Conservation (phyloP, 305 asterid genomes). For the Solanum chacoense region DNA sequence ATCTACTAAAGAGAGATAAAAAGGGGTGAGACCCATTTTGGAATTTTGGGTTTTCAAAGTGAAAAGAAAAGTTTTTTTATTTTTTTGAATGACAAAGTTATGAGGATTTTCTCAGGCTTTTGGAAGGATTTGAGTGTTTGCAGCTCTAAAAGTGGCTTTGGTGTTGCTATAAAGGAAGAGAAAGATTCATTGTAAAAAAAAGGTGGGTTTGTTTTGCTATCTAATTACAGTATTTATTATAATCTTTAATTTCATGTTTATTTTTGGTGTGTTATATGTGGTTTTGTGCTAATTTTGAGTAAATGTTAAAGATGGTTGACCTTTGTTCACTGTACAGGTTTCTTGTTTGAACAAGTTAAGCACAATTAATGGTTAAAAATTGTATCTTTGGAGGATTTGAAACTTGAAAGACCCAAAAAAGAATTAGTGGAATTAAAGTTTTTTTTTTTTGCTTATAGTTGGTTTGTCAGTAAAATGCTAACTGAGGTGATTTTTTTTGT, state of each 20-base stretch:
- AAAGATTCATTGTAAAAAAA: conserved; percentile 11
- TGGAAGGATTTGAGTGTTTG: conserved; percentile 21
- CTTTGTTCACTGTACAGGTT: background rate
- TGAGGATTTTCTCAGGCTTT: conserved; percentile 32
- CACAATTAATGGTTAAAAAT: background rate
- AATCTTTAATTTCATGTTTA: background rate
- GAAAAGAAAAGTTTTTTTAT: background rate
- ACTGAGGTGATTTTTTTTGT: background rate
- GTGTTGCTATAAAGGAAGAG: conserved; percentile 17
- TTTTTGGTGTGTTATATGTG: background rate
- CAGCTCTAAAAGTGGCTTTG: conserved; percentile 23
- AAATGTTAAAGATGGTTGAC: background rate
- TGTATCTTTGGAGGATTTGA: background rate
- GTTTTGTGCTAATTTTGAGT: background rate
- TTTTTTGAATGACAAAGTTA: conserved; percentile 28
- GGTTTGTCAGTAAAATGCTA: background rate
- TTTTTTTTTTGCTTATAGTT: background rate
- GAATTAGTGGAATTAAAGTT: background rate
- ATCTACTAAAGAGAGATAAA: background rate
- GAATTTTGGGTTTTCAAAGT: conserved; percentile 14
- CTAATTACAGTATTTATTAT: background rate
- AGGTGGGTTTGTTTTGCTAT: conserved; percentile 21
- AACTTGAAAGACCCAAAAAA: background rate
- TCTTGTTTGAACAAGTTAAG: background rate
- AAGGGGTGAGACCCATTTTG: conserved; percentile 2